phyloP scores from a whole-genome alignment of 1,284 basidiomycete genomes.

The Leucoagaricus sp. region DNA sequence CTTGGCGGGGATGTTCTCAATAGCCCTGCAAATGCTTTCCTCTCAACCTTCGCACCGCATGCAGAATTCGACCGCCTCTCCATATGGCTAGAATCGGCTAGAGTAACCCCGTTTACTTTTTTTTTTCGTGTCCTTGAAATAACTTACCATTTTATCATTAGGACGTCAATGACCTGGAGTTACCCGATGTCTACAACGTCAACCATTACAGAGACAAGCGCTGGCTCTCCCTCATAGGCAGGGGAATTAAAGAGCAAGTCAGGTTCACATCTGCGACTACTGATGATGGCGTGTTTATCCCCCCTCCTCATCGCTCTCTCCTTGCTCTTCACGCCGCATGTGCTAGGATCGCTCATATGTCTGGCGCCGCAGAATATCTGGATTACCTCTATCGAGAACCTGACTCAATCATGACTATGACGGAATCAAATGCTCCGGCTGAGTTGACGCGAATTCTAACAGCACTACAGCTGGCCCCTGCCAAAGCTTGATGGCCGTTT shows the following conservation, averaged over 20 bases:
- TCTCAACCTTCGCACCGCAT: background rate
- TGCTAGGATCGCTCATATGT: constrained; percentile 22
- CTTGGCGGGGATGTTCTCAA: constrained; percentile 13
- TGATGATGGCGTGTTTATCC: background rate
- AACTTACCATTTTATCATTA: background rate
- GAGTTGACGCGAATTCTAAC: background rate
- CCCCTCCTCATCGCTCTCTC: constrained; percentile 20
- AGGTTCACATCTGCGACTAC: background rate
- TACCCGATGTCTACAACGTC: too few relatives aligned
- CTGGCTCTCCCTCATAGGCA: background rate
- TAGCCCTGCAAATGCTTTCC: constrained; percentile 9
- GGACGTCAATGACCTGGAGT: background rate
- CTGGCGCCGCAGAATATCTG: constrained; percentile 21
- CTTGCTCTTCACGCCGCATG: constrained; percentile 23
- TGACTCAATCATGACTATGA: constrained; percentile 7
- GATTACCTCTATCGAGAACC: constrained; percentile 20
- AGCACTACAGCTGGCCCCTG: too few relatives aligned
- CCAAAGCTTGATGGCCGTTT: too few relatives aligned
- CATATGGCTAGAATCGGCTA: background rate
- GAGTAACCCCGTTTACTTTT: background rate
- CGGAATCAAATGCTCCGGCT: background rate
- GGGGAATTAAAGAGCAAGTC: background rate
- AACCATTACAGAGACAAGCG: too few relatives aligned
- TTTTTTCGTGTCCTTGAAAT: background rate
- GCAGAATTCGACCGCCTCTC: background rate